Percentiles rank a stretch among this genome's conserved stretches.
Evolutionary conservation across 2,329 filamentous ascomycete species (phyloP).

Genomic region (Colletotrichum sp.): DNA sequence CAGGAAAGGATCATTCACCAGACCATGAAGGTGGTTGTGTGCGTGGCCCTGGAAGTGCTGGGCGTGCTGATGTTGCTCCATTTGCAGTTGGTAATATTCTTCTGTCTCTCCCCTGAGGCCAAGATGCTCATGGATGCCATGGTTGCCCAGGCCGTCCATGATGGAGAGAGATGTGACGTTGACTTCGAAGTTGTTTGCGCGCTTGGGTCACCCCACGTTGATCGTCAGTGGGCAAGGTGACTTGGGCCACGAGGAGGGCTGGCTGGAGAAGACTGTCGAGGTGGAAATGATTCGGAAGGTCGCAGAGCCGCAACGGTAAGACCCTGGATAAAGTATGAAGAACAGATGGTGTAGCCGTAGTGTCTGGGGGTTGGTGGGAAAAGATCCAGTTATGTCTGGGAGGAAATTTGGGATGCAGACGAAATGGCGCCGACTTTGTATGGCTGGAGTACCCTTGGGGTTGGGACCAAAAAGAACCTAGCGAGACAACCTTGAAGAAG

Average conservation of each 20-base stretch:
- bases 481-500: not conserved
- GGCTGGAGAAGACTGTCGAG: not conserved
- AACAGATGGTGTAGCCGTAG: not conserved
- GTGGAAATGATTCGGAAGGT: not conserved
- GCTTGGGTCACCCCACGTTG: not conserved
- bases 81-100: not conserved
- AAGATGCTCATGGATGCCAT: not conserved
- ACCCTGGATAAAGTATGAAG: not conserved
- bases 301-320: constrained; percentile 14
- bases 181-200: not conserved
- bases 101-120: not conserved
- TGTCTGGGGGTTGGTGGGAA: not conserved
- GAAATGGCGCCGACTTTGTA: not conserved
- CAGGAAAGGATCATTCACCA: not conserved
- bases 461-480: not conserved
- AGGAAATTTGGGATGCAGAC: not conserved
- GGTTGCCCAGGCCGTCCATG: constrained; percentile 27
- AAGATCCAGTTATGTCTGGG: not conserved
- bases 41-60: not conserved
- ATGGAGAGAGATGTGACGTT: not conserved
- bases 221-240: not conserved
- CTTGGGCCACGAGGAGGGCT: not conserved
- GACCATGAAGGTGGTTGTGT: not conserved
- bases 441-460: not conserved
- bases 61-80: not conserved